Evolutionary conservation across 441 rosid genomes (phyloP).

Genomic region (Euphorbia corollata): DNA sequence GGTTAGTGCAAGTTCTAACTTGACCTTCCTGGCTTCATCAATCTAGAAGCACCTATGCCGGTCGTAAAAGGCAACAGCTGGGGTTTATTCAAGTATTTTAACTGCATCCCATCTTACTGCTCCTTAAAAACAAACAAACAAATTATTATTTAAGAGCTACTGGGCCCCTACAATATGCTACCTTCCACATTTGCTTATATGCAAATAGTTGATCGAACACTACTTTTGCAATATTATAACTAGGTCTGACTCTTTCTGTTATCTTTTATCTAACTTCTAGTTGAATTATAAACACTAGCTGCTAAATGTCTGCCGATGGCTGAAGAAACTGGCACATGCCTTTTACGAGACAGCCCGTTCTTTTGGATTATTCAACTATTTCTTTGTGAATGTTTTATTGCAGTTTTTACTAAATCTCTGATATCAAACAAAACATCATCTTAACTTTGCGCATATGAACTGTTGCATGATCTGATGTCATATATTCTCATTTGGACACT

Average conservation of each 20-base stretch:
- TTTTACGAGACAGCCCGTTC: constrained; percentile 6
- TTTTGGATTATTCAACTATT: not conserved
- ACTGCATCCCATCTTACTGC: constrained; percentile 8
- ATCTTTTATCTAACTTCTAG: not conserved
- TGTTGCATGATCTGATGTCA: not conserved
- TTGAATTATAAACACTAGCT: not conserved
- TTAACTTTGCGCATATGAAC: not conserved
- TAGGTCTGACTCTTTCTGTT: not conserved
- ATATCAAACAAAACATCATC: not conserved
- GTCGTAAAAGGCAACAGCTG: not conserved
- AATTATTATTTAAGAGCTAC: not conserved
- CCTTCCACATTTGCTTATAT: not conserved
- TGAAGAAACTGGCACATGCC: constrained; percentile 6
- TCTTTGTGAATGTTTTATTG: constrained; percentile 20
- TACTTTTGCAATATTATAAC: constrained; percentile 11
- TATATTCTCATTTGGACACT: constrained; percentile 7
- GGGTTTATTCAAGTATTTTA: constrained; percentile 4
- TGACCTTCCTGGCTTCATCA: not conserved
- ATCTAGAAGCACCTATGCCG: not conserved
- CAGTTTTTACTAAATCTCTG: constrained; percentile 5
- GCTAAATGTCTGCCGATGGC: not conserved
- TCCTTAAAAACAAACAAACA: not conserved
- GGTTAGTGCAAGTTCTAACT: not conserved
- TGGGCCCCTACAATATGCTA: not conserved
- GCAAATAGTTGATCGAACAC: not conserved